phyloP scores from a whole-genome alignment of 345 rosid species.

The Clarkia xantiana region DNA sequence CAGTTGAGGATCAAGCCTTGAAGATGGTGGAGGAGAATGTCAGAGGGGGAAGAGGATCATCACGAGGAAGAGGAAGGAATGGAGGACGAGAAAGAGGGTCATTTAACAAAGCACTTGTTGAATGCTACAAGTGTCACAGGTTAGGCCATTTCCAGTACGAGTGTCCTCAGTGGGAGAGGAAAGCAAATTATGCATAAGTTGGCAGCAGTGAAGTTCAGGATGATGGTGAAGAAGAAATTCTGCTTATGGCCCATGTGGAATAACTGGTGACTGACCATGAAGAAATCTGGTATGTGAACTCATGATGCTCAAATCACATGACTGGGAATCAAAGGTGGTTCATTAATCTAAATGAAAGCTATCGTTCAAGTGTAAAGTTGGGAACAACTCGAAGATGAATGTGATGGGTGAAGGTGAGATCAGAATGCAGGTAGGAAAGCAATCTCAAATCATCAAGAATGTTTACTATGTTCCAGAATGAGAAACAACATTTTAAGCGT shows the following conservation, averaged over 20 bases:
- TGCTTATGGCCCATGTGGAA: background rate
- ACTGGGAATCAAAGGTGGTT: background rate
- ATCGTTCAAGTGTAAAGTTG: background rate
- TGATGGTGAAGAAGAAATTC: background rate
- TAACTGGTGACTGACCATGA: no score
- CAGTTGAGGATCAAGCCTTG: background rate
- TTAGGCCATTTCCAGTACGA: background rate
- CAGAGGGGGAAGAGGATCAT: background rate
- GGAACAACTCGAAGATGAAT: background rate
- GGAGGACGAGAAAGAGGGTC: background rate
- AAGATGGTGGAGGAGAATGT: no score
- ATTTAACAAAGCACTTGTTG: background rate
- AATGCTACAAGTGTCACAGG: background rate
- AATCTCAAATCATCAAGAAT: no score
- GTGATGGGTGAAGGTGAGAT: background rate
- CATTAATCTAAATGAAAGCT: background rate
- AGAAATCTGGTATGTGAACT: background rate
- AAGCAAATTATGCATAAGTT: no score
- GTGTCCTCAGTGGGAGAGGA: background rate
- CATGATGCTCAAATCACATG: slow-evolving; percentile 6
- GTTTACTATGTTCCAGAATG: no score
- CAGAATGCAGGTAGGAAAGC: no score
- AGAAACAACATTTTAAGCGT: no score
- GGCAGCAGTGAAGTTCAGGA: background rate
- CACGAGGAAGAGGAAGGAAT: background rate